These are phyloP conservation scores for Mitragyna speciosa DNA, from an alignment of 257 asterid species.

Conservation along the genomic window DNA sequence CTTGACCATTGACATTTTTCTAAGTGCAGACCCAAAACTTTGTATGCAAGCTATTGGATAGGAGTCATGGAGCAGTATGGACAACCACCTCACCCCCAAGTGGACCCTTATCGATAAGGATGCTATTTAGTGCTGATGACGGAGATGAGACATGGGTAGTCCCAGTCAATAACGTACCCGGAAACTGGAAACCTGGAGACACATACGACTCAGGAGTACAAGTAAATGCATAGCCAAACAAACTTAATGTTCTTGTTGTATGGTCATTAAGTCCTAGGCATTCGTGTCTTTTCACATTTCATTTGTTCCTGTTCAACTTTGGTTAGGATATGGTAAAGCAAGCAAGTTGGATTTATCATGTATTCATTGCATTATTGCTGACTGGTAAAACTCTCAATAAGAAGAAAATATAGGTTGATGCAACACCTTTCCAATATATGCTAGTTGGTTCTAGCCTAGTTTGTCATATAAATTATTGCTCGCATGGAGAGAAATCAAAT, in stretches of 20 bases:
- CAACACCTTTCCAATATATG: neutral
- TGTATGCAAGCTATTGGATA: slow-evolving; percentile 62
- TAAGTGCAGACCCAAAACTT: slow-evolving; percentile 55
- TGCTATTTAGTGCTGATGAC: slow-evolving; percentile 61
- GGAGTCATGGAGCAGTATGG: slow-evolving; percentile 76
- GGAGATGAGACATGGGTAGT: slow-evolving; percentile 72
- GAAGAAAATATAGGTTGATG: neutral
- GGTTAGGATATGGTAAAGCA: neutral
- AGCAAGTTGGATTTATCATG: neutral
- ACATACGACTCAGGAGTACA: slow-evolving; percentile 77
- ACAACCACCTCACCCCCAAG: slow-evolving; percentile 63
- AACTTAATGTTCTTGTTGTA: neutral
- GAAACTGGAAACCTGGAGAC: slow-evolving; percentile 76
- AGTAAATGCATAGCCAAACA: slow-evolving; percentile 40
- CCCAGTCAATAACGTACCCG: slow-evolving; percentile 60
- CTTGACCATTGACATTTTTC: neutral
- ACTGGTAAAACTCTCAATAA: neutral
- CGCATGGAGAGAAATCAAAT: neutral
- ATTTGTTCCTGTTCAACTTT: neutral
- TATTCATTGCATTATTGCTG: neutral
- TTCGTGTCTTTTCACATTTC: neutral
- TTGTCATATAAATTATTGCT: neutral
- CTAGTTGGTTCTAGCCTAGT: neutral
- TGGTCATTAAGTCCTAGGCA: neutral
- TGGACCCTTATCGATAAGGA: slow-evolving; percentile 69